Conservation (phyloP, 202 grass and related monocot species). For the Musa balbisiana region DNA sequence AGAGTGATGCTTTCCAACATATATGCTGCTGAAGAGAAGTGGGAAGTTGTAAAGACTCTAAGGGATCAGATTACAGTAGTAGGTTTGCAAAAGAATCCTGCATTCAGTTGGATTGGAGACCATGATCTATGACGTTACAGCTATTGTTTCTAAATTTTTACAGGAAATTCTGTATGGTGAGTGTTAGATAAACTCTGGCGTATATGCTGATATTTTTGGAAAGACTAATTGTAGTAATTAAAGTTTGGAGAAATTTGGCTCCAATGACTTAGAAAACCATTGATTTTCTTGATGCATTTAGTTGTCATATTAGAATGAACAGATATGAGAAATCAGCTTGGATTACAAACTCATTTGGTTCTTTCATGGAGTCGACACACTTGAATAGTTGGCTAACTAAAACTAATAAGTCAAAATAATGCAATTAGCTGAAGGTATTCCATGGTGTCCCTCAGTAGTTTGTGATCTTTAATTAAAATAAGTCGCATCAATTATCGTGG, state of each 20-base stretch:
- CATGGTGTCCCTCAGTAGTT: not conserved
- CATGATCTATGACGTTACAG: not conserved
- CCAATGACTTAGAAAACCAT: too few relatives aligned
- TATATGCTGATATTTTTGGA: not conserved
- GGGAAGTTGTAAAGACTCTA: conserved; percentile 13
- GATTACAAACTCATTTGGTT: not conserved
- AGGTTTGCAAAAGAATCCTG: conserved; percentile 21
- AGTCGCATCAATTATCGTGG: not conserved
- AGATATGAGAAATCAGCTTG: not conserved
- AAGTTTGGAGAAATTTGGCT: too few relatives aligned
- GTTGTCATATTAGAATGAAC: not conserved
- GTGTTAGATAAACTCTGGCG: not conserved
- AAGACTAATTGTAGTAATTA: too few relatives aligned
- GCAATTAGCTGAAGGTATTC: not conserved
- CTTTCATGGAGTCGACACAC: not conserved
- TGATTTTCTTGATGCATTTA: not conserved
- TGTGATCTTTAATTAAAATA: not conserved
- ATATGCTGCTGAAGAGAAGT: conserved; percentile 21
- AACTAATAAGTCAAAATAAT: not conserved
- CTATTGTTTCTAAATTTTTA: not conserved
- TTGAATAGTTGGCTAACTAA: not conserved
- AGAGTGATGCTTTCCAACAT: conserved; percentile 50
- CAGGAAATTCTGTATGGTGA: not conserved
- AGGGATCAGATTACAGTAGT: not conserved
- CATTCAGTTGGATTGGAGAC: conserved; percentile 15